Evolutionary conservation across 2,329 filamentous ascomycete species (phyloP), one percentile per base, ranked within the genome.

Genomic region (Hymenoscyphus scutula): DNA sequence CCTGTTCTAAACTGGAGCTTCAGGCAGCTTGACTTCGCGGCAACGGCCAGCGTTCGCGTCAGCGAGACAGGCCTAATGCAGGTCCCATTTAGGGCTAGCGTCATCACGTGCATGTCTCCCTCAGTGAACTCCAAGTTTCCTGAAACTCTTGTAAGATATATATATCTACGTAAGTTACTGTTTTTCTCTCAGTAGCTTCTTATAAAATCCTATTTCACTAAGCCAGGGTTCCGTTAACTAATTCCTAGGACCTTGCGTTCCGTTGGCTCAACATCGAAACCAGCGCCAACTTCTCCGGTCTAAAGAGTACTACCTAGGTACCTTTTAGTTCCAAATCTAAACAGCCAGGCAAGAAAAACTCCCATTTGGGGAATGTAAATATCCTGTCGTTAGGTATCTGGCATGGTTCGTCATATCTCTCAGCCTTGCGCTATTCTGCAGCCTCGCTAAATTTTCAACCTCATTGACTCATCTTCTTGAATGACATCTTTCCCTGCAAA

Each of bases 21-120:
- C 64, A 70, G 69, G 71, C 71, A 70, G 66, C 66, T 66, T 65
- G 57, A 41, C 57, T 56, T 70, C 71, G 69, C 70, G 69, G 68
- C 34, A 29, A 29, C 27, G n/a, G n/a, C 27, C 27, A 37, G 34
- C 65, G 66, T 62, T 60, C 62, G 58, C 32, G 56, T 57, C 61
- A 59, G 48, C 29, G 17, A 56, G 37, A 37, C 17, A 11, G 51
- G 38, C 32, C 48, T 58, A 55, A 58, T 62, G 60, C 56, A 62
- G 55, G 60, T 54, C 41, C 60, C 45, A n/a, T 32, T 37, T 37
- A 1, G 34, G 34, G 13, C 34, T 37, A 37, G 34, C 34, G 34
- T 5, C 11, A 6, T 54, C 60, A 62, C 56, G 56, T 62, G 59
- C 25, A 7, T 5, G 13, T 11, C 19, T 17, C 1, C 19, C 3